Base-by-base conservation (phyloP, 495 filamentous ascomycete species). In the Penicillium cosmopolitanum region DNA sequence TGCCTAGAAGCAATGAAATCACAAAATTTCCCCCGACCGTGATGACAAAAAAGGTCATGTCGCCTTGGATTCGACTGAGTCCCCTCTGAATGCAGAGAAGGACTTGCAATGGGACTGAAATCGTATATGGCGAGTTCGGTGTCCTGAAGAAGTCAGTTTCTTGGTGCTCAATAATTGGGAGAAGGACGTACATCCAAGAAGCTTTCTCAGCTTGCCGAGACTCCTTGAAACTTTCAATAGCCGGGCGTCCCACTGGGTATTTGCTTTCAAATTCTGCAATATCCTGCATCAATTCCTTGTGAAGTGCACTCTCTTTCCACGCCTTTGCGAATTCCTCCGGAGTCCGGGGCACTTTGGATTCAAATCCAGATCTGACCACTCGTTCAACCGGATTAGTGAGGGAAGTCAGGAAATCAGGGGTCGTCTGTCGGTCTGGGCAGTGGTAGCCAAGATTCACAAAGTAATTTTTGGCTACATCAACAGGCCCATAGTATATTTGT, bases 371-470 rank as follows among this genome's bases (percentile, higher is more conserved):
- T 15, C 78, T 77, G 19, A 86, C 74, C 12, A 79, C 74, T 13
- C 89, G 82, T 53, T 89, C 84, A 4, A 74, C 64, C 2, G 84
- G 77, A 38, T 82, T 85, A 5, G 87, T 89, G 66, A 91, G 77
- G 5, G 85, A 87, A 0, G 88, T 91, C 0, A 90, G 73, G 65
- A 90, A 91, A 63, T 91, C 89, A 28, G 85, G 77, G 3, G 82
- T 86, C 0, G 76, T 90, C 77, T 77, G 40, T 10, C 51, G 40
- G 13, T 50, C 42, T 6, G 55, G 46, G 21, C 55, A 70, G 67
- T 74, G 35, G 72, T 80, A 88, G 0, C 85, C 85, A 40, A 40
- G 12, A n/a, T 40, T 6, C 65, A 85, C 76, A 57, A 89, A 88
- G 66, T 84, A 88, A 18, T 77, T 64, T 35, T 80, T 80, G 5